Base-by-base conservation (phyloP, 495 filamentous ascomycete species). In the Massariosphaeria phaeospora region DNA sequence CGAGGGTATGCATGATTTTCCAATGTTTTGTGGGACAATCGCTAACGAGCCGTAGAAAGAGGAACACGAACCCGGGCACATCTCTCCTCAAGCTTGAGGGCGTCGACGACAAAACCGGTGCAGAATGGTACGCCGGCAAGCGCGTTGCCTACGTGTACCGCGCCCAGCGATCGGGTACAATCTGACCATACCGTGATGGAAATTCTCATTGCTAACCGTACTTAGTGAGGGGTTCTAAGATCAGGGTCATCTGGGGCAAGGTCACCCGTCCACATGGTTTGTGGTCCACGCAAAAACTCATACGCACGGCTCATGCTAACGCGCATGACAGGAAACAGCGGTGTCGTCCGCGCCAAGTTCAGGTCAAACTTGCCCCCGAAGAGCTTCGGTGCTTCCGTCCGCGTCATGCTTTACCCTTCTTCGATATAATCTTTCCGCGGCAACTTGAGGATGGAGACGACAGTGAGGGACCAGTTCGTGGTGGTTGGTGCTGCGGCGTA, bases 231-330 rank as follows among this genome's bases (percentile, higher is more conserved):
- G 93, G 93, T 70, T 89, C 89, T 71, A 96, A 97, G 82, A 90
- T 97, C 73, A 79, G 91, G 69, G 91, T 96, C 59, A 97, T 97
- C 76, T 98, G 94, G 93, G 94, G 94, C 75, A 97, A 95, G 80
- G 82, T 97, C 68, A 95, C 90, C 67, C 81, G 88, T 67, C 83
- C 89, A 70, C 91, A 97, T 75, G 93, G 88, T 91, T 84, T 34
- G 58, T n/a, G n/a, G n/a, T n/a, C n/a, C n/a, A n/a, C n/a, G n/a
- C n/a, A n/a, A n/a, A n/a, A n/a, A n/a, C n/a, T n/a, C n/a, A n/a
- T n/a, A n/a, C n/a, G 35, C 35, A 39, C 35, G 35, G 35, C 20
- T 15, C n/a, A n/a, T n/a, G n/a, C n/a, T n/a, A n/a, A n/a, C n/a
- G n/a, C n/a, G n/a, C n/a, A n/a, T n/a, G 36, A 48, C 57, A 91